phyloP scores from a whole-genome alignment of 2,329 filamentous ascomycete genomes.

The Alternaria gansuensis region DNA sequence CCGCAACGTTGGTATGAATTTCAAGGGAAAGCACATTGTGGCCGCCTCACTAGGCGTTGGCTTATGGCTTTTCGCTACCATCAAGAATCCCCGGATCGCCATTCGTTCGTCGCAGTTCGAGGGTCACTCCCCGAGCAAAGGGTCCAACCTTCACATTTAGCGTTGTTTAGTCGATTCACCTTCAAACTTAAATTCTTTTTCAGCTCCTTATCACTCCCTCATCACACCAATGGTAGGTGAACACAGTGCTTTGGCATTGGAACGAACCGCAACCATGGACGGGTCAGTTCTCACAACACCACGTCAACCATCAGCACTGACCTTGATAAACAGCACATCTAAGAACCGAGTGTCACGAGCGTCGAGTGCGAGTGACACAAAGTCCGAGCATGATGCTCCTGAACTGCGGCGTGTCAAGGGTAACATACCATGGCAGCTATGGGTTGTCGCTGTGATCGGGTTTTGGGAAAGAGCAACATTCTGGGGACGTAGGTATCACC shows the following conservation, averaged over 20 bases:
- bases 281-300: slow-evolving; percentile 4
- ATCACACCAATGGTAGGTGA: background rate
- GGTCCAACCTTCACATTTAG: background rate
- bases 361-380: slow-evolving; percentile 11
- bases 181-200: background rate
- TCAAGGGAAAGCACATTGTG: background rate
- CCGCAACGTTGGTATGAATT: slow-evolving; percentile 3
- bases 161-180: background rate
- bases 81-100: background rate
- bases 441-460: slow-evolving; percentile 37
- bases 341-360: slow-evolving; percentile 14
- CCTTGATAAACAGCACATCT: slow-evolving; percentile 4
- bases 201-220: background rate
- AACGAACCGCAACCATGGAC: slow-evolving; percentile 4
- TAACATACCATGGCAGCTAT: slow-evolving; percentile 36
- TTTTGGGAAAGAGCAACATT: slow-evolving; percentile 44
- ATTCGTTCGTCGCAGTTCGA: background rate
- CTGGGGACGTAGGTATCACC: slow-evolving; percentile 32
- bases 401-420: slow-evolving; percentile 35
- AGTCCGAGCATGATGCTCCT: background rate
- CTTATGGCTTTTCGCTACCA: slow-evolving; percentile 1
- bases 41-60: background rate
- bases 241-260: background rate
- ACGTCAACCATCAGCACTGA: background rate
- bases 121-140: background rate